A percentile compares a stretch with the other conserved stretches of the same genome.
Conservation (phyloP, 768 basidiomycete species). For the Boletus reticuloceps region DNA sequence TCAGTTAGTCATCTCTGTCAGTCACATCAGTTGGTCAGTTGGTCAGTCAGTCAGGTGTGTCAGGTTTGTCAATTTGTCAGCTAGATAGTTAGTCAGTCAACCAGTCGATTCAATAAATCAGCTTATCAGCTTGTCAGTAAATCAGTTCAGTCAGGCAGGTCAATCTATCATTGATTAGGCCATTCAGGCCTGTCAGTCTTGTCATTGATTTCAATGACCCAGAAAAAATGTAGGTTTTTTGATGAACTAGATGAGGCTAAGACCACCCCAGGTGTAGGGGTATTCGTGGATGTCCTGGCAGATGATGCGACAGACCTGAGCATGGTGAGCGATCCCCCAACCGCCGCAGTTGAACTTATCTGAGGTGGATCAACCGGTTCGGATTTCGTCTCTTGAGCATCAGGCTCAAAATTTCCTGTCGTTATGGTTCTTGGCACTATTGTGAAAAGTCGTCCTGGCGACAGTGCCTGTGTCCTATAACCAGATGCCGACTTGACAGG, state of each 20-base stretch:
- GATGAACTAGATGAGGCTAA: slow-evolving; percentile 1
- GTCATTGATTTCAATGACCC: too few relatives aligned
- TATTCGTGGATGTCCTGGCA: slow-evolving; percentile 9
- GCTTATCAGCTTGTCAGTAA: too few relatives aligned
- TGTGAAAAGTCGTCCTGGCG: slow-evolving; percentile 4
- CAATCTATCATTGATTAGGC: too few relatives aligned
- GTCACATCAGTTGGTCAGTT: too few relatives aligned
- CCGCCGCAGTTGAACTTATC: not conserved
- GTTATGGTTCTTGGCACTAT: not conserved
- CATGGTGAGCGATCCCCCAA: not conserved
- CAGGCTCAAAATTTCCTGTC: not conserved
- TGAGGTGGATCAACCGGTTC: slow-evolving; percentile 3
- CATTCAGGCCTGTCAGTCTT: too few relatives aligned
- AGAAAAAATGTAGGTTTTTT: too few relatives aligned
- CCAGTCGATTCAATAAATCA: too few relatives aligned
- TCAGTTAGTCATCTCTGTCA: too few relatives aligned
- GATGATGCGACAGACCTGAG: not conserved
- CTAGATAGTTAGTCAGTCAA: too few relatives aligned
- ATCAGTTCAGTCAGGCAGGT: too few relatives aligned
- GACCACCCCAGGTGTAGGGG: slow-evolving; percentile 17
- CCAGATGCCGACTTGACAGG: slow-evolving; percentile 32
- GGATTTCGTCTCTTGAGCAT: not conserved
- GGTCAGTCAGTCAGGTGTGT: too few relatives aligned
- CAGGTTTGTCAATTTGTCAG: too few relatives aligned
- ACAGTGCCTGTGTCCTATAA: not conserved